Conservation (phyloP, 768 basidiomycete species). For the Lactarius pseudohatsudake region DNA sequence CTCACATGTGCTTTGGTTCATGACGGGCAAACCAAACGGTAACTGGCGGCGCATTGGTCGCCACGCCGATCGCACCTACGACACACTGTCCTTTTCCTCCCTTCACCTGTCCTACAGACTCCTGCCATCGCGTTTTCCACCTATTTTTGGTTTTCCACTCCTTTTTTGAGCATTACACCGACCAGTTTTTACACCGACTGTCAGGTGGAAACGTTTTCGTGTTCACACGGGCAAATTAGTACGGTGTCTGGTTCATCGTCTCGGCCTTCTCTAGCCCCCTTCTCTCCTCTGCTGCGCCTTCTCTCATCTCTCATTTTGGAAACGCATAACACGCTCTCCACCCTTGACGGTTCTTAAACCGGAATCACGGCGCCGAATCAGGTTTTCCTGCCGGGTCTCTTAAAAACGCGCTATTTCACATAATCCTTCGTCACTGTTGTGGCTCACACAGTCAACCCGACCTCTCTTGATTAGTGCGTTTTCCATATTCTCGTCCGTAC, state of each 20-base stretch:
- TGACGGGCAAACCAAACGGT: slow-evolving; percentile 1
- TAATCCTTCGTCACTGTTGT: slow-evolving; percentile 1
- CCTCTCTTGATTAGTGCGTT: slow-evolving; percentile 22
- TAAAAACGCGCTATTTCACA: slow-evolving; percentile 6
- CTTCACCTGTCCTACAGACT: not conserved
- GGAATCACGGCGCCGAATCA: slow-evolving; percentile 5
- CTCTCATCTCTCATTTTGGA: slow-evolving; percentile 16
- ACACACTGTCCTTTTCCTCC: not conserved
- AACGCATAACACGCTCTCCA: slow-evolving; percentile 10
- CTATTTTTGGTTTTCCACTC: slow-evolving; percentile 1
- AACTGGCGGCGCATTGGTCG: slow-evolving; percentile 4
- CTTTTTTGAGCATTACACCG: not conserved
- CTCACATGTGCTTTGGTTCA: slow-evolving; percentile 9
- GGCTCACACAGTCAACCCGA: not conserved
- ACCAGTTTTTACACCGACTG: not conserved
- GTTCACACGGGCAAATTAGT: not conserved
- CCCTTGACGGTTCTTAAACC: not conserved
- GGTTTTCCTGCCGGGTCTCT: not conserved
- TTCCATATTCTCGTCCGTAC: not conserved
- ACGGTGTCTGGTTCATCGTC: slow-evolving; percentile 1
- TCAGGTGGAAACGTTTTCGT: not conserved
- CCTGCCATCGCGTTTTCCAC: not conserved
- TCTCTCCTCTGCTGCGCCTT: slow-evolving; percentile 1
- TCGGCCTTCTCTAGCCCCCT: not conserved
- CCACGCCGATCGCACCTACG: not conserved